Evolutionary conservation across 495 filamentous ascomycete species (phyloP).

Genomic region (Collariella sp.): DNA sequence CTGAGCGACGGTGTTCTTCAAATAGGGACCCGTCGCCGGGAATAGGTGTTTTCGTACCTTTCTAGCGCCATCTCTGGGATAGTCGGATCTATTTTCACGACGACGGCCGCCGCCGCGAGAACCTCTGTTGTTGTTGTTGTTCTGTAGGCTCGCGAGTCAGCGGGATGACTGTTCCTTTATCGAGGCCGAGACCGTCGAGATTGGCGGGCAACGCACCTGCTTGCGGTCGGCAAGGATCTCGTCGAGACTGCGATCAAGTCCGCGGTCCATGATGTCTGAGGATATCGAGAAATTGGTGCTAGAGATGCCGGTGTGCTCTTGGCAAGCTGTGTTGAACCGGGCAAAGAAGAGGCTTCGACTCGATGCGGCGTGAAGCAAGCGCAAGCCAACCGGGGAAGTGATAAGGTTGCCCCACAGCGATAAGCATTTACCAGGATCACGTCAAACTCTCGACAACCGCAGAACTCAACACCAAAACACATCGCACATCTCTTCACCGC

Average conservation of each 20-base stretch:
- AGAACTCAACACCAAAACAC: not conserved
- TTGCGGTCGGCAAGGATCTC: constrained; percentile 77
- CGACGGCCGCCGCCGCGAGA: constrained; percentile 28
- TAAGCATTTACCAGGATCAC: not conserved
- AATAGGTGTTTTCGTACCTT: constrained; percentile 47
- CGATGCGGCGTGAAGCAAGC: not conserved
- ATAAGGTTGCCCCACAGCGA: not conserved
- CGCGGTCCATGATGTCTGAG: constrained; percentile 12
- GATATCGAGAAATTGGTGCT: not conserved
- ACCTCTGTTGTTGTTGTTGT: constrained; percentile 19
- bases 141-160: constrained; percentile 13
- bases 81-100: constrained; percentile 48
- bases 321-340: not conserved
- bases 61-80: constrained; percentile 72
- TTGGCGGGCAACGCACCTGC: constrained; percentile 34
- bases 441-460: not conserved
- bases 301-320: not conserved
- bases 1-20: constrained; percentile 4
- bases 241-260: constrained; percentile 71
- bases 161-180: not conserved
- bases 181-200: not conserved
- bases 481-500: not conserved
- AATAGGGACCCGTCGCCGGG: not conserved
- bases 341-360: not conserved
- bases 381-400: no score